Percentiles rank a stretch among this genome's conserved stretches.
Conservation (phyloP, 768 basidiomycete genomes). For the Xerocomellus chrysenteron region DNA sequence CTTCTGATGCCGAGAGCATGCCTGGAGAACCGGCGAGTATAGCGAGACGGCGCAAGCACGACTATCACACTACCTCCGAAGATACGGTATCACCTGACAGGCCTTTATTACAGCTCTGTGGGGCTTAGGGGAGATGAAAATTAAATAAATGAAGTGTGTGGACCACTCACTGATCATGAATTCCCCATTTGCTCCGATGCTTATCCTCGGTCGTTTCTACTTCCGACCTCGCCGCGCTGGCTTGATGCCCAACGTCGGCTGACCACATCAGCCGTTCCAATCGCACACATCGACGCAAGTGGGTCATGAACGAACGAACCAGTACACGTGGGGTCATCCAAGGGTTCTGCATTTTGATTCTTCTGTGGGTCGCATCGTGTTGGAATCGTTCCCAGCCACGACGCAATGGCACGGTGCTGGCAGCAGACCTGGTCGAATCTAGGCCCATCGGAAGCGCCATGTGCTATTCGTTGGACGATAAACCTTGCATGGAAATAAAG, state of each 20-base stretch:
- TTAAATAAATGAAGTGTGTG: not conserved
- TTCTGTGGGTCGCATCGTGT: not conserved
- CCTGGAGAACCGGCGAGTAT: not conserved
- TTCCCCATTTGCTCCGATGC: not conserved
- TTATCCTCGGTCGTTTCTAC: not conserved
- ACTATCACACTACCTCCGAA: slow-evolving; percentile 4
- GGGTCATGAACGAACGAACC: not conserved
- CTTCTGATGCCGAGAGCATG: slow-evolving; percentile 2
- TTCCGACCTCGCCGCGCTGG: not conserved
- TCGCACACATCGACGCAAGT: not conserved
- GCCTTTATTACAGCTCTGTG: not conserved
- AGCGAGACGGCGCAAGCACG: not conserved
- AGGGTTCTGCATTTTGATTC: too few species aligned
- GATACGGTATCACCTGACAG: not conserved
- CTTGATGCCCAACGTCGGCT: not conserved
- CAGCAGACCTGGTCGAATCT: too few species aligned
- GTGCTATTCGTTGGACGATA: too few species aligned
- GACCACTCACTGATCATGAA: not conserved
- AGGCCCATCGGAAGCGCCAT: too few species aligned
- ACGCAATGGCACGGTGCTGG: not conserved
- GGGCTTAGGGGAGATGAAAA: slow-evolving; percentile 1
- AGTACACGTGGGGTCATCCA: not conserved
- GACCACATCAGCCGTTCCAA: not conserved
- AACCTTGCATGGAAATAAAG: too few species aligned
- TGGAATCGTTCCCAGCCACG: not conserved